phyloP scores from a whole-genome alignment of 148 eudicot species.

The Cornus florida region DNA sequence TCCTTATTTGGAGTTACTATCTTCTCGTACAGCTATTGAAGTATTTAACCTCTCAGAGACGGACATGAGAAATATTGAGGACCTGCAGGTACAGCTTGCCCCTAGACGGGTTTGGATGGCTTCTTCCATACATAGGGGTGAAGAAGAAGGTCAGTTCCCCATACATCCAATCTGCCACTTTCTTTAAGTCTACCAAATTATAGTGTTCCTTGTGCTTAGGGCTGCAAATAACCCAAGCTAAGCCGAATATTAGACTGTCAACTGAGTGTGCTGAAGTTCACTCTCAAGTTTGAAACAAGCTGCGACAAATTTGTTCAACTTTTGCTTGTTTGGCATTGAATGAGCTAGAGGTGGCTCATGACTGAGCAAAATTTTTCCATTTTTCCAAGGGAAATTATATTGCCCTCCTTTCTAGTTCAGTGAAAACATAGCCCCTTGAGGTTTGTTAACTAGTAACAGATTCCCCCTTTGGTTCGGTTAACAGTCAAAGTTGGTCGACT shows the following conservation, averaged over 20 bases:
- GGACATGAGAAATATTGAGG: slow-evolving; percentile 35
- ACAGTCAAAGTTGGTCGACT: neutral
- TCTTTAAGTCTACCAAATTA: neutral
- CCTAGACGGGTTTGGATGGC: slow-evolving; percentile 83
- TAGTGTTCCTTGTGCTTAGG: neutral
- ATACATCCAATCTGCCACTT: neutral
- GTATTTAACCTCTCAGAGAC: slow-evolving; percentile 30
- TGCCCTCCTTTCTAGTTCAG: too few species aligned
- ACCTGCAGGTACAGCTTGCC: slow-evolving; percentile 47
- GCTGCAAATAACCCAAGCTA: neutral
- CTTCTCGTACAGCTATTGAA: slow-evolving; percentile 47
- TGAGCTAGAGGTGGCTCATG: neutral
- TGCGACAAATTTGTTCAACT: neutral
- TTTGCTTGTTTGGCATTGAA: neutral
- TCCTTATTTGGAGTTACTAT: slow-evolving; percentile 4
- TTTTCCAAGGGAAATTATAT: too few species aligned
- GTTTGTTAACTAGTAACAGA: neutral
- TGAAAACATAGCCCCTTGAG: too few species aligned
- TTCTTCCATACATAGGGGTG: slow-evolving; percentile 91
- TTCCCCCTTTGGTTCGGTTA: neutral
- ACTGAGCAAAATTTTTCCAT: neutral
- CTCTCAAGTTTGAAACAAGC: neutral
- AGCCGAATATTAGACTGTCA: neutral
- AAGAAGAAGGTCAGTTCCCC: slow-evolving; percentile 65
- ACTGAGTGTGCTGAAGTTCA: neutral